These are phyloP conservation scores for Candida koratica DNA, from an alignment of 805 yeast species.

Conservation along the genomic window DNA sequence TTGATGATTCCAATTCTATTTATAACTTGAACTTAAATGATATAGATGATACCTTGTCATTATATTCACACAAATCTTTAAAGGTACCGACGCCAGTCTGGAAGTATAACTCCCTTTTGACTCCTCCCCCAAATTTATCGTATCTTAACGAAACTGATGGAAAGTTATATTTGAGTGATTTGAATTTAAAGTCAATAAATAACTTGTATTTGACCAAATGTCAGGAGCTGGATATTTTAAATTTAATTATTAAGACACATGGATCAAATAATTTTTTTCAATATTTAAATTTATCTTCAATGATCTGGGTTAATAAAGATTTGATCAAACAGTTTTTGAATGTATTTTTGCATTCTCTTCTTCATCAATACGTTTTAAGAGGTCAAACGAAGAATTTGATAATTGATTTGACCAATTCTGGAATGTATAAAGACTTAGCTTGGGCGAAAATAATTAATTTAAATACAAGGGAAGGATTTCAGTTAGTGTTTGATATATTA, in stretches of 20 bases:
- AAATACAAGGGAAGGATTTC: slow-evolving; percentile 22
- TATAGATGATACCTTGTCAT: slow-evolving; percentile 12
- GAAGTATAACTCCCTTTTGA: slow-evolving; percentile 37
- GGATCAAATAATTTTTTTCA: slow-evolving; percentile 23
- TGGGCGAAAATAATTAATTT: slow-evolving; percentile 38
- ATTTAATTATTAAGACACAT: slow-evolving; percentile 25
- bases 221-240: slow-evolving; percentile 32
- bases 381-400: slow-evolving; percentile 18
- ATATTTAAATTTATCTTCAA: slow-evolving; percentile 40
- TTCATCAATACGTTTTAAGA: slow-evolving; percentile 6
- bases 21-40: slow-evolving; percentile 11
- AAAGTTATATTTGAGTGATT: slow-evolving; percentile 36
- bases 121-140: slow-evolving; percentile 34
- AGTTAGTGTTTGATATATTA: slow-evolving; percentile 27
- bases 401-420: slow-evolving; percentile 42
- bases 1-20: slow-evolving; percentile 16
- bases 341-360: slow-evolving; percentile 20
- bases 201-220: slow-evolving; percentile 26
- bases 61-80: slow-evolving; percentile 8
- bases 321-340: slow-evolving; percentile 33
- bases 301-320: slow-evolving; percentile 46
- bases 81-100: slow-evolving; percentile 26
- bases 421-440: slow-evolving; percentile 38
- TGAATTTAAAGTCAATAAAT: slow-evolving; percentile 38
- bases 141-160: slow-evolving; percentile 31